Evolutionary conservation across 495 filamentous ascomycete species (phyloP).

Genomic region (Ramalina intermedia): DNA sequence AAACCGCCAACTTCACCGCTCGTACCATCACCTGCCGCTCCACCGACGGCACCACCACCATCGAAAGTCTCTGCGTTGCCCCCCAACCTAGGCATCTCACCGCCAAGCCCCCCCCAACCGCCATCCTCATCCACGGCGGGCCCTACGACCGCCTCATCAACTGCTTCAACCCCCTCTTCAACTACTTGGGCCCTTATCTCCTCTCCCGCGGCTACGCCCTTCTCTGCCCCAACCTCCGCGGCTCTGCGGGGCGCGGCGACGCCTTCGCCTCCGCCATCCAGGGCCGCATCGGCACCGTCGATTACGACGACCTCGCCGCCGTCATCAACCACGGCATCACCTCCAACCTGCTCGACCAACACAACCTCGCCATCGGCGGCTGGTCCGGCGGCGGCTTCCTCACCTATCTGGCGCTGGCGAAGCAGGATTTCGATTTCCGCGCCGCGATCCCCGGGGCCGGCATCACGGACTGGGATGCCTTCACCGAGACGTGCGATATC

Average conservation of each 20-base stretch:
- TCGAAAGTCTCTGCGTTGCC: no score
- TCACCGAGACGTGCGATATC: slow-evolving; percentile 14
- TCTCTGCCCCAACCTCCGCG: slow-evolving; percentile 21
- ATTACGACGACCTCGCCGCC: slow-evolving; percentile 21
- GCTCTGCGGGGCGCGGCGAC: slow-evolving; percentile 18
- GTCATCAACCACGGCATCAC: slow-evolving; percentile 17
- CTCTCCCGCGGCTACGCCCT: slow-evolving; percentile 20
- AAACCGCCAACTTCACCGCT: no score
- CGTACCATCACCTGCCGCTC: no score
- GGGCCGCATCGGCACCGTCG: slow-evolving; percentile 13
- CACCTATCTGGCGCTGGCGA: slow-evolving; percentile 12
- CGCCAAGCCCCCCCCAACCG: slow-evolving; percentile 15
- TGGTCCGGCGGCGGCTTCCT: slow-evolving; percentile 23
- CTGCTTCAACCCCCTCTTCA: slow-evolving; percentile 16
- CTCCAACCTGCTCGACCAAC: slow-evolving; percentile 15
- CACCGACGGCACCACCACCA: no score
- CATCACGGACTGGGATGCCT: slow-evolving; percentile 16
- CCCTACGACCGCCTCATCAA: slow-evolving; percentile 18
- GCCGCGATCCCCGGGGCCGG: slow-evolving; percentile 16
- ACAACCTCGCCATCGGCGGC: slow-evolving; percentile 17
- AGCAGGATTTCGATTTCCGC: slow-evolving; percentile 11
- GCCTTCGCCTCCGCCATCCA: slow-evolving; percentile 16
- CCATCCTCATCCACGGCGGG: slow-evolving; percentile 23
- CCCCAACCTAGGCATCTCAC: no score
- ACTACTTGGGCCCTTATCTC: slow-evolving; percentile 16